Evolutionary conservation across 768 basidiomycete species (phyloP).

Genomic region (Daedalea quercina): DNA sequence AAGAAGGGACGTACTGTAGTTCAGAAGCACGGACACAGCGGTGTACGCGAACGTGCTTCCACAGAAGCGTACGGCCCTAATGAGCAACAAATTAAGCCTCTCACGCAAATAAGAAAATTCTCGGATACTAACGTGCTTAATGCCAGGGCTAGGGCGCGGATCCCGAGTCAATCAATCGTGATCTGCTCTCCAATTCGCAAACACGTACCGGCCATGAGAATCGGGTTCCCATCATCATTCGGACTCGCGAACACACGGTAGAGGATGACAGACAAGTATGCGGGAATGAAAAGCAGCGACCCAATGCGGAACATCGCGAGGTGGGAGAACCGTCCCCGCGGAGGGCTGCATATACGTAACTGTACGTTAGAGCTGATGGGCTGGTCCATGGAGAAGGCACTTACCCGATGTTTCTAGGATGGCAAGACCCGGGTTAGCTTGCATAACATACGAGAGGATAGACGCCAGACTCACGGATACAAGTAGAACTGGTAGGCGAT

Average conservation of each 20-base stretch:
- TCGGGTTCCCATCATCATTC: conserved; percentile 60
- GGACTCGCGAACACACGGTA: conserved; percentile 71
- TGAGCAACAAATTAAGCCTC: not conserved
- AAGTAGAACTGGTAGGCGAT: conserved; percentile 88
- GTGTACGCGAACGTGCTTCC: conserved; percentile 89
- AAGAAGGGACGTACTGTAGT: conserved; percentile 69
- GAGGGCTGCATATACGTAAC: conserved; percentile 43
- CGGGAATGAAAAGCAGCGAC: conserved; percentile 80
- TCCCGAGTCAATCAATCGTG: conserved; percentile 5
- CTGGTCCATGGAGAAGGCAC: not conserved
- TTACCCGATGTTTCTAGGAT: conserved; percentile 30
- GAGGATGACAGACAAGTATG: conserved; percentile 74
- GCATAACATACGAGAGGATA: not conserved
- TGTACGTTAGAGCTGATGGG: not conserved
- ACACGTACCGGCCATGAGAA: conserved; percentile 74
- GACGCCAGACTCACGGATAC: conserved; percentile 60
- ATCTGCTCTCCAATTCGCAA: conserved; percentile 5
- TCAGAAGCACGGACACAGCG: conserved; percentile 79
- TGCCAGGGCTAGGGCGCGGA: conserved; percentile 45
- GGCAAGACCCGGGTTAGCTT: not conserved
- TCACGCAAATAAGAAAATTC: not conserved
- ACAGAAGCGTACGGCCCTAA: conserved; percentile 81
- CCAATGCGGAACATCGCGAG: conserved; percentile 89
- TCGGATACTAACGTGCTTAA: conserved; percentile 66
- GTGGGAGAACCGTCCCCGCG: conserved; percentile 77